Conservation (phyloP, 805 yeast species). For the Allodekkera sacchari region DNA sequence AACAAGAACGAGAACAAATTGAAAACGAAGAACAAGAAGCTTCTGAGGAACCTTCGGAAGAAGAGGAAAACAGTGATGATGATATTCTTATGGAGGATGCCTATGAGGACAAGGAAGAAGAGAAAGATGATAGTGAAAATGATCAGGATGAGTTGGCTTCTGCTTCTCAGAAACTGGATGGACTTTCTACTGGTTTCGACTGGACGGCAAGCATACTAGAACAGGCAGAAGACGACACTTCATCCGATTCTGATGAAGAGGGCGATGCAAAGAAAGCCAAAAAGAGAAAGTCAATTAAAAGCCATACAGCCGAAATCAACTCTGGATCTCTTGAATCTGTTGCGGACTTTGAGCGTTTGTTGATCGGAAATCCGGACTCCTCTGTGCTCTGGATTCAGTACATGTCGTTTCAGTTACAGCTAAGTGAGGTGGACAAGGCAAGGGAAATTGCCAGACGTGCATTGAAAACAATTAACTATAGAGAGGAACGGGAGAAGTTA, state of each 20-base stretch:
- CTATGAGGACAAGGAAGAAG: slow-evolving; percentile 14
- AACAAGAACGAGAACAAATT: not conserved
- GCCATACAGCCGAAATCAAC: slow-evolving; percentile 75
- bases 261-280: slow-evolving; percentile 31
- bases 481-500: slow-evolving; percentile 88
- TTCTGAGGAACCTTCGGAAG: slow-evolving; percentile 18
- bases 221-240: slow-evolving; percentile 56
- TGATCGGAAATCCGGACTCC: slow-evolving; percentile 88
- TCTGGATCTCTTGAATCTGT: slow-evolving; percentile 88
- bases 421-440: slow-evolving; percentile 91
- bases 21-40: slow-evolving; percentile 21
- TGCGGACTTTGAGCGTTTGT: slow-evolving; percentile 83
- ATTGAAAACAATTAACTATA: slow-evolving; percentile 75
- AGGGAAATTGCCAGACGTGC: slow-evolving; percentile 92
- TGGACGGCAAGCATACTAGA: slow-evolving; percentile 91
- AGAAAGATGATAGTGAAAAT: slow-evolving; percentile 15
- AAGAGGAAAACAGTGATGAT: slow-evolving; percentile 25
- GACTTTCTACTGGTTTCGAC: slow-evolving; percentile 84
- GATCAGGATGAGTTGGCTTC: slow-evolving; percentile 24
- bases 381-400: slow-evolving; percentile 95
- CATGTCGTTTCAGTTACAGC: slow-evolving; percentile 94
- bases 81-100: slow-evolving; percentile 20
- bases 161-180: slow-evolving; percentile 28
- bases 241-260: slow-evolving; percentile 47
- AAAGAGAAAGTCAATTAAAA: slow-evolving; percentile 52